Evolutionary conservation across 192 early-diverging fungal genomes (phyloP), one percentile per base, ranked within the genome.

Genomic region (Backusella parvicylindrica): DNA sequence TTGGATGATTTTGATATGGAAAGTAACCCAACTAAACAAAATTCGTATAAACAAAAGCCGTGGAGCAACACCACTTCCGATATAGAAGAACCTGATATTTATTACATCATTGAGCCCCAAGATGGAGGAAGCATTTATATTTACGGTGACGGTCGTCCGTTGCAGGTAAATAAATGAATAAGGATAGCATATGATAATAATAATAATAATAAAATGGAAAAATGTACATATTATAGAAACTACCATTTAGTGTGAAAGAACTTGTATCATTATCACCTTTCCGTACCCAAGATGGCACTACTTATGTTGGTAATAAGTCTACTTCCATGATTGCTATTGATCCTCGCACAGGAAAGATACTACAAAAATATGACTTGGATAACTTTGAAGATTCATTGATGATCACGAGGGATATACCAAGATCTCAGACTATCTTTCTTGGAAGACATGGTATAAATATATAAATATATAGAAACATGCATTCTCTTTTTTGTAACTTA

Each of bases 91-190:
- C 1, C 81, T 35, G 79, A 86, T 37, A 85, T 88, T 69, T 78
- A 88, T 8, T 91, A 91, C 77, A 91, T 95, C 70, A 86, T 91
- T 21, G 94, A 95, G 70, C 94, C 94, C 8, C 80, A 80, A 15
- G 89, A 92, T 67, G 82, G 86, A 49, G 92, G 92, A 0, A 87
- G 80, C 36, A 74, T 95, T 2, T 95, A 91, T 79, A 78, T 87
- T 32, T 86, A 86, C 53, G 77, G 83, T 12, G 77, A 85, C n/a
- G 85, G 84, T 1, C 75, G 79, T 21, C 79, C 78, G 15, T 76
- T 92, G 6, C 82, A 86, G 88, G 91, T 92, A 89, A 72, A 53
- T 18, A 8, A 8, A 5, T n/a, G n/a, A 37, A 37, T 37, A 37
- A 37, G 2, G 7, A 37, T 37, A 37, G 36, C 7, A 37, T n/a